Conservation (phyloP, 176 grass and related monocot species). For the Phragmites australis region DNA sequence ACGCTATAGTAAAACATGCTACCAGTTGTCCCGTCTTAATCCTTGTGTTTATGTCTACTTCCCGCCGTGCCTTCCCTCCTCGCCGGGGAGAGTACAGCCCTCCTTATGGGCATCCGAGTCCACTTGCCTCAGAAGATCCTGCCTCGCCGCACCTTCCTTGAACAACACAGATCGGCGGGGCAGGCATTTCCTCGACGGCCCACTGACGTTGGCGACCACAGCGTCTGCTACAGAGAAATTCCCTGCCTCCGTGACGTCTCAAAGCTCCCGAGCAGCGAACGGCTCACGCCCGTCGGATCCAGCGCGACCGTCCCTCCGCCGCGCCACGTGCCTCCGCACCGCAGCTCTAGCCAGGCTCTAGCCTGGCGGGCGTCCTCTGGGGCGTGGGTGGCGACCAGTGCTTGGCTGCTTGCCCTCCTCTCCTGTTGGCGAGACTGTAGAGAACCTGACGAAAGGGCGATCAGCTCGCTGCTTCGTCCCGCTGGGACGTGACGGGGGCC, state of each 20-base stretch:
- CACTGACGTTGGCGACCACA: neutral
- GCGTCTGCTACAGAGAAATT: neutral
- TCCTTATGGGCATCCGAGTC: no score
- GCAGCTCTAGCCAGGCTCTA: no score
- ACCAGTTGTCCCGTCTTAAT: no score
- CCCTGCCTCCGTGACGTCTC: conserved; percentile 4
- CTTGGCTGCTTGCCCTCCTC: neutral
- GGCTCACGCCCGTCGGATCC: conserved; percentile 7
- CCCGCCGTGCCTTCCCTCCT: no score
- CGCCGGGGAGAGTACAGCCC: no score
- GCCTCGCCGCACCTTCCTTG: neutral
- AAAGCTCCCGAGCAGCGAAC: no score
- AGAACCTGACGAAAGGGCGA: neutral
- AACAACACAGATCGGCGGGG: neutral
- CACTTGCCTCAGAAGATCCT: no score
- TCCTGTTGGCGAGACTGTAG: neutral
- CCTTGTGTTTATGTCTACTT: no score
- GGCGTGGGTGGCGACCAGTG: no score
- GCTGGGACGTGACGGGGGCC: conserved; percentile 27
- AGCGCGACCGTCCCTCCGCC: neutral
- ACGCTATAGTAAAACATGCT: no score
- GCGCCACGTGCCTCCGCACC: neutral
- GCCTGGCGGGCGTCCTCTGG: neutral
- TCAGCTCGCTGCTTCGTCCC: neutral
- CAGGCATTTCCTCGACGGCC: neutral